Evolutionary conservation across 345 rosid genomes (phyloP).

Genomic region (Kernera saxatilis): DNA sequence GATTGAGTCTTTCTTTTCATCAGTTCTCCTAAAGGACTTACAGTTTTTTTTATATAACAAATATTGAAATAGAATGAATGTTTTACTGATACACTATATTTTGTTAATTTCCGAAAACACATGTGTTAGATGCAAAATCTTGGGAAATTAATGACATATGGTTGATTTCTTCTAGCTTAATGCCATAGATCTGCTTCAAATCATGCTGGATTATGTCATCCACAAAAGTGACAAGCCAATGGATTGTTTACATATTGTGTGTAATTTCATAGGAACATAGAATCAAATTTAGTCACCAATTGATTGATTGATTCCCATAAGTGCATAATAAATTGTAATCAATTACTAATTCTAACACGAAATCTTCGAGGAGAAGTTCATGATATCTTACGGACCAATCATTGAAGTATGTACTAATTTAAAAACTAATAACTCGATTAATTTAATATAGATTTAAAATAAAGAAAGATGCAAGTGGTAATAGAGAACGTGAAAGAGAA

Average conservation of each 20-base stretch:
- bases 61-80: background rate
- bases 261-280: slow-evolving; percentile 28
- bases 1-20: background rate
- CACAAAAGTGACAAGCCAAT: slow-evolving; percentile 8
- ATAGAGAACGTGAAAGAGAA: slow-evolving; percentile 31
- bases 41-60: background rate
- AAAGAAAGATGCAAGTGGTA: slow-evolving; percentile 25
- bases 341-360: slow-evolving; percentile 12
- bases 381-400: slow-evolving; percentile 29
- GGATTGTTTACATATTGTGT: slow-evolving; percentile 12
- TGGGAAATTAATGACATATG: background rate
- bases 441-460: background rate
- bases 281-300: slow-evolving; percentile 29
- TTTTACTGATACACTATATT: background rate
- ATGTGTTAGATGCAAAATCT: background rate
- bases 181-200: slow-evolving; percentile 19
- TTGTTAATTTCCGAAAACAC: background rate
- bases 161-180: background rate
- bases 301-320: slow-evolving; percentile 11
- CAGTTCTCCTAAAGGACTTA: background rate
- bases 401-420: slow-evolving; percentile 8
- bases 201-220: slow-evolving; percentile 30
- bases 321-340: slow-evolving; percentile 3
- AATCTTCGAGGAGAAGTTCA: slow-evolving; percentile 19
- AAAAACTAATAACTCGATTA: slow-evolving; percentile 4